A percentile compares a stretch with the other conserved stretches of the same genome.
phyloP scores from a whole-genome alignment of 129 eudicot genomes.

The Helianthus annuus region HanXRQr2.0-SUNRISE NC_035441.2:157393303-157393802 shows the following conservation, averaged over 20 bases:
- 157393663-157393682: not conserved
- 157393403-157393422: not conserved
- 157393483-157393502: no score
- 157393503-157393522: no score
- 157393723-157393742: not conserved
- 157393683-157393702: not conserved
- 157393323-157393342: not conserved
- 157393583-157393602: no score
- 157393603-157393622: not conserved
- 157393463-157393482: constrained; percentile 1
- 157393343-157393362: not conserved
- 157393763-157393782: not conserved
- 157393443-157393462: not conserved
- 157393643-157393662: no score
- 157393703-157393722: constrained; percentile 1
- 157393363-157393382: not conserved
- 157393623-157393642: not conserved
- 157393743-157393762: constrained; percentile 10
- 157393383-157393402: not conserved
- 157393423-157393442: not conserved
- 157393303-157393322: not conserved
- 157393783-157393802: not conserved
- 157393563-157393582: no score
- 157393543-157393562: not conserved
- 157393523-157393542: not conserved